Base-by-base conservation (phyloP, 345 rosid species). In the Pistacia integerrima region DNA sequence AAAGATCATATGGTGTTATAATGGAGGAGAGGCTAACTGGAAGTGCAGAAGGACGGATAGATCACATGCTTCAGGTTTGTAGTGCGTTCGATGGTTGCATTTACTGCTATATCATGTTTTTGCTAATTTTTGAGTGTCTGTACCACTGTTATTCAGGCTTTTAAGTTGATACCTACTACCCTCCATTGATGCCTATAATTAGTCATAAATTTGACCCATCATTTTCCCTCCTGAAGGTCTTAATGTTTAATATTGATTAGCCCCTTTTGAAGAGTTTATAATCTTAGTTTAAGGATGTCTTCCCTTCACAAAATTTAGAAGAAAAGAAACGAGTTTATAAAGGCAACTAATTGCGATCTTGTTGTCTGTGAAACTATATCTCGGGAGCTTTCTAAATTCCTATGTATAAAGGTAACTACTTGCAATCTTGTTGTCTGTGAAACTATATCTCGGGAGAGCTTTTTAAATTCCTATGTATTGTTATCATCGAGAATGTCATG, bases 21-120 rank as follows among this genome's bases (percentile, higher is more conserved):
- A 93, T 96, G 98, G 90, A 93, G 77, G 89, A 89, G 86, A 90
- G 89, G 77, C 77, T 96, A 74, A 91, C 93, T 38, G 93, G 97
- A 81, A 86, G 85, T 84, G 89, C 75, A 79, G 93, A 87, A 41
- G 98, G 99, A 64, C 89, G 97, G 30, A 89, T 93, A 59, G 98
- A 96, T 87, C 92, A 96, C 80, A 84, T 88, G 82, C 97, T 96
- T 85, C 99, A 95, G 83, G 99, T 95, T 77, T 48, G 86, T 83
- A 74, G 11, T 79, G 18, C 28, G 33, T 69, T 44, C 17, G 69
- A 59, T 35, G 36, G 20, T 35, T 56, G 33, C 46, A 38, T 66
- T 33, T 25, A 67, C 60, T 57, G n/a, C 67, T 58, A 65, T 38
- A 73, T 70, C 33, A 56, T 54, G 44, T 76, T 28, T 35, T 18